These are phyloP conservation scores for Pluteus cervinus DNA, from an alignment of 768 basidiomycete species.

Conservation along the genomic window DNA sequence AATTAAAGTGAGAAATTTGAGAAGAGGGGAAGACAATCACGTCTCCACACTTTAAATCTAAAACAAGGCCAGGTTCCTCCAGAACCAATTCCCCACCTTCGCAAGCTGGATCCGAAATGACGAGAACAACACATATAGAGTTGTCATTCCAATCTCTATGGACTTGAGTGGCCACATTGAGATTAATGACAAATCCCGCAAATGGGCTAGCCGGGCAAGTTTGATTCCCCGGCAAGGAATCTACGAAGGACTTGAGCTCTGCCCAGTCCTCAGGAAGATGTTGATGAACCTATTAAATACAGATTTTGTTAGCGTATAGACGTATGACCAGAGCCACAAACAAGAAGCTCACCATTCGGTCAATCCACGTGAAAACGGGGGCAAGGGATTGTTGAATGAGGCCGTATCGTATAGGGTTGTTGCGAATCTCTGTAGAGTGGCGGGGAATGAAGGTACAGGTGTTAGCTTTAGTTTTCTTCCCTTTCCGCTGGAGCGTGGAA, in stretches of 20 bases:
- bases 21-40: conserved; percentile 16
- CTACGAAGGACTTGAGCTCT: neutral
- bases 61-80: conserved; percentile 16
- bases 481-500: neutral
- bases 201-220: conserved; percentile 13
- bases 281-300: neutral
- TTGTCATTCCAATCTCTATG: conserved; percentile 18
- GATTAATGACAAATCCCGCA: conserved; percentile 14
- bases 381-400: neutral
- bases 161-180: conserved; percentile 11
- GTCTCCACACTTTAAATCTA: conserved; percentile 15
- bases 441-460: neutral
- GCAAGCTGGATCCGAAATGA: conserved; percentile 13
- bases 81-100: conserved; percentile 18
- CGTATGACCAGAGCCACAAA: no score
- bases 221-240: conserved; percentile 8
- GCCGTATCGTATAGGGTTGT: neutral
- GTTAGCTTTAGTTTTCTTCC: no score
- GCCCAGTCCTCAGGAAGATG: neutral
- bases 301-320: neutral
- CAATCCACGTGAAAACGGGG: neutral
- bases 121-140: conserved; percentile 17
- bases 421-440: neutral
- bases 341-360: conserved; percentile 1
- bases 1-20: conserved; percentile 18